Conservation (phyloP, 2,329 filamentous ascomycete genomes). For the Paracoccidioides brasiliensis region DNA sequence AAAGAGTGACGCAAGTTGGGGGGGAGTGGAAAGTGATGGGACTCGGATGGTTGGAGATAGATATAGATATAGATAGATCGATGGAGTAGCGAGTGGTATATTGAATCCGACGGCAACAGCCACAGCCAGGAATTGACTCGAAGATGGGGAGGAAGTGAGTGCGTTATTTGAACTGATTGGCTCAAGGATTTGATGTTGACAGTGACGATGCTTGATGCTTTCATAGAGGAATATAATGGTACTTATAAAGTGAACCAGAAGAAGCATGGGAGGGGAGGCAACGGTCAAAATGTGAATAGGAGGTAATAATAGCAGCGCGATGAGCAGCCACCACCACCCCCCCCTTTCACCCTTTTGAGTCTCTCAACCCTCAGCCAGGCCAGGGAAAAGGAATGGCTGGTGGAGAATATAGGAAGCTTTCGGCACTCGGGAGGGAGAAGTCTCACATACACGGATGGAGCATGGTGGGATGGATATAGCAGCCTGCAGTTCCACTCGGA, state of each 20-base stretch:
- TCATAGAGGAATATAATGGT: too few relatives aligned
- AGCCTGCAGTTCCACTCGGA: neutral
- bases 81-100: too few relatives aligned
- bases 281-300: neutral
- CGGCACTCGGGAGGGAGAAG: neutral
- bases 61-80: neutral
- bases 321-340: neutral
- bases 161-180: too few relatives aligned
- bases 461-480: slow-evolving; percentile 6
- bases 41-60: neutral
- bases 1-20: slow-evolving; percentile 1
- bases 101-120: too few relatives aligned
- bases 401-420: slow-evolving; percentile 21
- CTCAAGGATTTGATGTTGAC: too few relatives aligned
- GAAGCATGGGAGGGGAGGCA: neutral
- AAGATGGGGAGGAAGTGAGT: too few relatives aligned
- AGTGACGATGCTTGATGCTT: too few relatives aligned
- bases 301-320: neutral
- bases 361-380: neutral
- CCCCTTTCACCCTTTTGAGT: too few relatives aligned
- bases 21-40: neutral
- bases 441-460: slow-evolving; percentile 8
- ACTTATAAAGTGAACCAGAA: neutral
- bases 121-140: too few relatives aligned
- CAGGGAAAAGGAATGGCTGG: slow-evolving; percentile 11